Evolutionary conservation across 2,329 filamentous ascomycete genomes (phyloP).

Genomic region (Verticillium dahliae): DNA sequence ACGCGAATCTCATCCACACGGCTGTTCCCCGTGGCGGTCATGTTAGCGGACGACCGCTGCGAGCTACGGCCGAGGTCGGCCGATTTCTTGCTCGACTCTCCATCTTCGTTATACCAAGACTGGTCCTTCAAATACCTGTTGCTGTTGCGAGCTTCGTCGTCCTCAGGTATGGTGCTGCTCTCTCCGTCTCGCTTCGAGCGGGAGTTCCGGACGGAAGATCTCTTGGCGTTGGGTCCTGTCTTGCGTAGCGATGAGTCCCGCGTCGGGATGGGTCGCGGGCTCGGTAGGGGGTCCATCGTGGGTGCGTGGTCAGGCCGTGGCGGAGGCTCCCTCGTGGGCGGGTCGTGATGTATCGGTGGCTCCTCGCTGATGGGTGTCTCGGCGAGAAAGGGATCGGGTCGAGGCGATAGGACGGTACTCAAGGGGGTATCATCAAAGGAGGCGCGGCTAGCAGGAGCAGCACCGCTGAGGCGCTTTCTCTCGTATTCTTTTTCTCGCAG

Average conservation of each 20-base stretch:
- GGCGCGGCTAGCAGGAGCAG: constrained; percentile 26
- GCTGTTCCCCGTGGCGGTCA: neutral
- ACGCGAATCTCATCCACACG: neutral
- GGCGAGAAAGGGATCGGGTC: constrained; percentile 42
- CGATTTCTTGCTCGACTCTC: constrained; percentile 13
- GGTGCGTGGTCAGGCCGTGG: neutral
- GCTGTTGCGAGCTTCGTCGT: constrained; percentile 20
- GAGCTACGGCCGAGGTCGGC: constrained; percentile 17
- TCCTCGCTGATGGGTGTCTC: constrained; percentile 53
- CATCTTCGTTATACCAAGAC: neutral
- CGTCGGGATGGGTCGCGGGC: constrained; percentile 52
- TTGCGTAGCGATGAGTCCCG: constrained; percentile 64
- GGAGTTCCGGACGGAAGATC: constrained; percentile 43
- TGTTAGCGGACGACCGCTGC: neutral
- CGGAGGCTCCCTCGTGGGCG: constrained; percentile 10
- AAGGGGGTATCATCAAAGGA: constrained; percentile 24
- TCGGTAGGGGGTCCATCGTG: constrained; percentile 20
- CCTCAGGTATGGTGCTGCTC: constrained; percentile 35
- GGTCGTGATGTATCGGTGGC: constrained; percentile 22
- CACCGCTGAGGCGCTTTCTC: constrained; percentile 46
- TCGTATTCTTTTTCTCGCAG: constrained; percentile 57
- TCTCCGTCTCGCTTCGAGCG: constrained; percentile 44
- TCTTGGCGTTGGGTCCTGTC: constrained; percentile 40
- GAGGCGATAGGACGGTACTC: constrained; percentile 18
- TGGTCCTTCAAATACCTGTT: constrained; percentile 12